These are phyloP conservation scores for Obelidium mucronatum DNA, from an alignment of 192 early-diverging fungal genomes.

Conservation along the genomic window DNA sequence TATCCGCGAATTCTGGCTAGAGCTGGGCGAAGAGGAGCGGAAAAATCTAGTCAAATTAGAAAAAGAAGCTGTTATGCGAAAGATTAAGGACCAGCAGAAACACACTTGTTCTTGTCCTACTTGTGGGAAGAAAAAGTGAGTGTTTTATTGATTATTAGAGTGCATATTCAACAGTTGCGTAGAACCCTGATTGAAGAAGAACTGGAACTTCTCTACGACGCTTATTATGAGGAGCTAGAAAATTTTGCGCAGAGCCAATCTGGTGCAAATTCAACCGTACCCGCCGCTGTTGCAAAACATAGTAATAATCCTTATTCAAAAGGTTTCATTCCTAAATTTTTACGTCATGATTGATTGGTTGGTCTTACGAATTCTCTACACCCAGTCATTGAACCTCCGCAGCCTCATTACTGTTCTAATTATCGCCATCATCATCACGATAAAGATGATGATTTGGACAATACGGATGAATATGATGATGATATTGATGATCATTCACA, in stretches of 20 bases:
- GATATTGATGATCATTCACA: constrained; percentile 47
- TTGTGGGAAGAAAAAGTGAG: constrained; percentile 81
- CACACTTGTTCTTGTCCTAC: constrained; percentile 85
- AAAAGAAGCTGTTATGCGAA: constrained; percentile 84
- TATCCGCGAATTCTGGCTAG: constrained; percentile 87
- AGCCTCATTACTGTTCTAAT: constrained; percentile 45
- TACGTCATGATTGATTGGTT: neutral
- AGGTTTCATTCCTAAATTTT: constrained; percentile 30
- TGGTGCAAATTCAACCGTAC: neutral
- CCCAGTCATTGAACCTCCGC: constrained; percentile 45
- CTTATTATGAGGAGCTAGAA: constrained; percentile 89
- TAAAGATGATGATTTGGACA: constrained; percentile 51
- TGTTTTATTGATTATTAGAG: too few species aligned
- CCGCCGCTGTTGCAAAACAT: neutral
- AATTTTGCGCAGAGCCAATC: constrained; percentile 80
- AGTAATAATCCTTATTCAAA: constrained; percentile 34
- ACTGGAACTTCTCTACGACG: constrained; percentile 84
- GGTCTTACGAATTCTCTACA: neutral
- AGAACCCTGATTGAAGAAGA: constrained; percentile 84
- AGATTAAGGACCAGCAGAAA: constrained; percentile 91
- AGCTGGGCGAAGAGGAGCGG: constrained; percentile 80
- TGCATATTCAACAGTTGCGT: too few species aligned
- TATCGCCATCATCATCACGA: constrained; percentile 39
- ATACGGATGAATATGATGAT: constrained; percentile 58
- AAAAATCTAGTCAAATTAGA: constrained; percentile 82